Conservation (phyloP, 192 early-diverging fungal genomes). For the Piromyces finnis region DNA sequence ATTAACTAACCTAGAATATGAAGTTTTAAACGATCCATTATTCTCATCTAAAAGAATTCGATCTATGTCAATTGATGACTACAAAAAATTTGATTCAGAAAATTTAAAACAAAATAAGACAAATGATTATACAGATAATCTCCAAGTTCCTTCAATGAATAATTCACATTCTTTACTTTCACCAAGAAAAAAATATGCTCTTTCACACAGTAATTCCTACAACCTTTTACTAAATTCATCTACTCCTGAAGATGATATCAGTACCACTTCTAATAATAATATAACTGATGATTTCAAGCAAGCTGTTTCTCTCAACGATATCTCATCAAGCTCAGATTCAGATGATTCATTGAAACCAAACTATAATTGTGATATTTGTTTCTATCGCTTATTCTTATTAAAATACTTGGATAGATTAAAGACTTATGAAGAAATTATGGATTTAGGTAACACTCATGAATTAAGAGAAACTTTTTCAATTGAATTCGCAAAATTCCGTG, state of each 20-base stretch:
- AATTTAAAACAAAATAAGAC: not conserved
- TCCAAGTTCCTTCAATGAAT: not conserved
- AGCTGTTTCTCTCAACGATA: not conserved
- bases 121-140: not conserved
- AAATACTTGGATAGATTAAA: slow-evolving; percentile 42
- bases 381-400: slow-evolving; percentile 30
- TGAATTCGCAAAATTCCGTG: slow-evolving; percentile 32
- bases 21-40: not conserved
- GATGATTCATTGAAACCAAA: not conserved
- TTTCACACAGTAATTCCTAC: not conserved
- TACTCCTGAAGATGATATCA: not conserved
- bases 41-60: not conserved
- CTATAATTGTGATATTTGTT: slow-evolving; percentile 7
- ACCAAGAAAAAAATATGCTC: not conserved
- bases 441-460: not conserved
- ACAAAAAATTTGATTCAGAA: not conserved
- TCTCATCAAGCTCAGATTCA: not conserved
- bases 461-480: slow-evolving; percentile 11
- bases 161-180: not conserved
- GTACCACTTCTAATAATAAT: not conserved
- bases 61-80: not conserved
- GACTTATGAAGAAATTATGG: slow-evolving; percentile 33
- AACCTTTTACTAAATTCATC: not conserved
- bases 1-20: slow-evolving; percentile 11
- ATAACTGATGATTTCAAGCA: not conserved